Evolutionary conservation across 1,284 basidiomycete species (phyloP).

Genomic region (Austroboletus niveus): DNA sequence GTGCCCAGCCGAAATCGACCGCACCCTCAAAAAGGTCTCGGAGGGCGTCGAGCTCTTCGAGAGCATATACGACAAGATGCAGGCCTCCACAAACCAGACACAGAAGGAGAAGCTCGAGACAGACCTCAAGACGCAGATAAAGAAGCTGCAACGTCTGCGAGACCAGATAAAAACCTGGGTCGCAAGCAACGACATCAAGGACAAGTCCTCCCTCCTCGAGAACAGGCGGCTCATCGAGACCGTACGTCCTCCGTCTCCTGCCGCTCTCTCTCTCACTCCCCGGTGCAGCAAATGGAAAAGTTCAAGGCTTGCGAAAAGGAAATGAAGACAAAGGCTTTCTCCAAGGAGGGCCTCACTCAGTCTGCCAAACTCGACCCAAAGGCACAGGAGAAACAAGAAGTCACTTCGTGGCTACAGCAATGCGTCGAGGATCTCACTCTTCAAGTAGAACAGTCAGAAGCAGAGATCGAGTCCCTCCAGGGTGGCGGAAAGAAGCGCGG

Average conservation of each 20-base stretch:
- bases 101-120: conserved; percentile 97
- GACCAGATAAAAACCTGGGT: conserved; percentile 99
- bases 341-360: conserved; percentile 96
- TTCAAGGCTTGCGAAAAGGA: conserved; percentile 99
- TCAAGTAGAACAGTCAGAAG: conserved; percentile 93
- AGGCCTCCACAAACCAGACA: conserved; percentile 87
- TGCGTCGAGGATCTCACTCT: conserved; percentile 91
- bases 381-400: conserved; percentile 94
- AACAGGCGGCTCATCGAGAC: conserved; percentile 97
- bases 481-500: conserved; percentile 83
- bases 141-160: conserved; percentile 96
- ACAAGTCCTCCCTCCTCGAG: conserved; percentile 92
- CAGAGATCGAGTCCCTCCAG: conserved; percentile 90
- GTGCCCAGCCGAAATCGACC: conserved; percentile 87
- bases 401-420: conserved; percentile 81
- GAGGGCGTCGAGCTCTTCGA: conserved; percentile 96
- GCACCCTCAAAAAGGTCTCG: conserved; percentile 91
- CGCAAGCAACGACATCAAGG: conserved; percentile 98
- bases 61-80: conserved; percentile 95
- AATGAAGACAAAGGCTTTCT: conserved; percentile 99
- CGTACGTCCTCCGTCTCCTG: conserved; percentile 52
- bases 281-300: conserved; percentile 96
- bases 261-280: not conserved
- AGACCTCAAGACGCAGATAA: conserved; percentile 97
- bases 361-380: conserved; percentile 94